Conservation (phyloP, 805 yeast genomes). For the Schwanniomyces pseudopolymorphus region DNA sequence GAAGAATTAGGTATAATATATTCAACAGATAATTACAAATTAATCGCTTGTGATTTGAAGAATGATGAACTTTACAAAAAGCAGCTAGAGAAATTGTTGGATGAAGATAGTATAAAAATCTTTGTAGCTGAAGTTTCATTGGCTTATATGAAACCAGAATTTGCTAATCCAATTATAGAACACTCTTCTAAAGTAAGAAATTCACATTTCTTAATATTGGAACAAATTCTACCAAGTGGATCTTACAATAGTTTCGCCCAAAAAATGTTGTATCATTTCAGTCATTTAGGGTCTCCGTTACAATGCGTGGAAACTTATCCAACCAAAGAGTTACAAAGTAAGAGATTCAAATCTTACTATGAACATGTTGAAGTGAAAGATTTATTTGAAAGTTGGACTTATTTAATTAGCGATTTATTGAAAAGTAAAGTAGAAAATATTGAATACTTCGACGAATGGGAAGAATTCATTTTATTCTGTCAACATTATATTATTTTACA, state of each 20-base stretch:
- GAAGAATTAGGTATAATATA: constrained; percentile 24
- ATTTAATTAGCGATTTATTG: constrained; percentile 35
- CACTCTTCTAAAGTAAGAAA: constrained; percentile 46
- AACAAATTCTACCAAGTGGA: constrained; percentile 71
- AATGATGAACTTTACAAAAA: constrained; percentile 36
- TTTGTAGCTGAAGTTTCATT: constrained; percentile 82
- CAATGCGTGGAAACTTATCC: constrained; percentile 63
- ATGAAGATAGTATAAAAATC: constrained; percentile 42
- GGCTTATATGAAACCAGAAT: constrained; percentile 71
- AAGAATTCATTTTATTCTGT: constrained; percentile 71
- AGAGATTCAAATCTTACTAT: constrained; percentile 53
- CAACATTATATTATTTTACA: constrained; percentile 73
- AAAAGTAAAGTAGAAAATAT: constrained; percentile 45
- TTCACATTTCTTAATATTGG: constrained; percentile 64
- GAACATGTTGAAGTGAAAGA: constrained; percentile 50
- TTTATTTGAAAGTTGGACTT: constrained; percentile 58
- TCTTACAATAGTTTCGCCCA: constrained; percentile 63
- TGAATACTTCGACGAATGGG: constrained; percentile 82
- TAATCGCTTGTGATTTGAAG: constrained; percentile 69
- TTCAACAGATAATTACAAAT: constrained; percentile 46
- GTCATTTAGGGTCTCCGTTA: constrained; percentile 63
- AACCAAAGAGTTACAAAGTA: constrained; percentile 45
- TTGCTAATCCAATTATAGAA: constrained; percentile 61
- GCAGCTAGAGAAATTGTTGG: constrained; percentile 22
- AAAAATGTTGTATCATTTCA: constrained; percentile 73